Percentiles rank a stretch among this genome's conserved stretches.
These are phyloP conservation scores for Boletus insuetus DNA, from an alignment of 768 basidiomycete genomes.

Conservation along the genomic window DNA sequence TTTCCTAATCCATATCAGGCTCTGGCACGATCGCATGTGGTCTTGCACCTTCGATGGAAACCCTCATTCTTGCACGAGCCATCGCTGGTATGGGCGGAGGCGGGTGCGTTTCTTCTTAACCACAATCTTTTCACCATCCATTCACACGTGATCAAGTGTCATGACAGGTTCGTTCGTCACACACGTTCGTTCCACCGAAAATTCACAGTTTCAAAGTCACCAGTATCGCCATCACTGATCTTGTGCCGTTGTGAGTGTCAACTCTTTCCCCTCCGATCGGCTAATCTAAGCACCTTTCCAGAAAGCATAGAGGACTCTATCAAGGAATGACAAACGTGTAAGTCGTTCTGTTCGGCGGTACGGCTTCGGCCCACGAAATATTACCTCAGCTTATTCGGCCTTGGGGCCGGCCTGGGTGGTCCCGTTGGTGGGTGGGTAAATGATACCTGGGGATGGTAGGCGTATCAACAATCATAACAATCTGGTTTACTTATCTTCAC, in stretches of 20 bases:
- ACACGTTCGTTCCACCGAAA: slow-evolving; percentile 7
- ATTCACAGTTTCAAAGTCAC: slow-evolving; percentile 51
- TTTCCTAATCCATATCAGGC: slow-evolving; percentile 42
- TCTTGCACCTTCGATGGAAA: slow-evolving; percentile 80
- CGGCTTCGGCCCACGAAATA: slow-evolving; percentile 8
- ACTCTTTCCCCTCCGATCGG: not conserved
- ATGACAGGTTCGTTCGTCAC: slow-evolving; percentile 65
- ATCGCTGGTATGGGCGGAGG: slow-evolving; percentile 93
- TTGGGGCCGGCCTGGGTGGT: slow-evolving; percentile 79
- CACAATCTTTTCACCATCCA: not conserved
- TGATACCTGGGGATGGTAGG: slow-evolving; percentile 83
- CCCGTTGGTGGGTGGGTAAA: slow-evolving; percentile 84
- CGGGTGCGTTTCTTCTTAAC: slow-evolving; percentile 51
- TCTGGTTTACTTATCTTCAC: slow-evolving; percentile 9
- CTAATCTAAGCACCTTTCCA: slow-evolving; percentile 27
- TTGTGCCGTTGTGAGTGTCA: slow-evolving; percentile 75
- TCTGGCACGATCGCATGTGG: slow-evolving; percentile 86
- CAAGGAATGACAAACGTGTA: slow-evolving; percentile 92
- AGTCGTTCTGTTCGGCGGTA: slow-evolving; percentile 18
- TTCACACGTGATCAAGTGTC: slow-evolving; percentile 47
- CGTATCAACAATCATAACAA: not conserved
- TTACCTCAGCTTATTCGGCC: slow-evolving; percentile 65
- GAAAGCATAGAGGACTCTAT: slow-evolving; percentile 84
- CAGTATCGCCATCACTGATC: slow-evolving; percentile 81
- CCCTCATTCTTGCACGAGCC: slow-evolving; percentile 76